These are phyloP conservation scores for Chaetomium sp. DNA, from an alignment of 2,329 filamentous ascomycete genomes.

Conservation along the genomic window DNA sequence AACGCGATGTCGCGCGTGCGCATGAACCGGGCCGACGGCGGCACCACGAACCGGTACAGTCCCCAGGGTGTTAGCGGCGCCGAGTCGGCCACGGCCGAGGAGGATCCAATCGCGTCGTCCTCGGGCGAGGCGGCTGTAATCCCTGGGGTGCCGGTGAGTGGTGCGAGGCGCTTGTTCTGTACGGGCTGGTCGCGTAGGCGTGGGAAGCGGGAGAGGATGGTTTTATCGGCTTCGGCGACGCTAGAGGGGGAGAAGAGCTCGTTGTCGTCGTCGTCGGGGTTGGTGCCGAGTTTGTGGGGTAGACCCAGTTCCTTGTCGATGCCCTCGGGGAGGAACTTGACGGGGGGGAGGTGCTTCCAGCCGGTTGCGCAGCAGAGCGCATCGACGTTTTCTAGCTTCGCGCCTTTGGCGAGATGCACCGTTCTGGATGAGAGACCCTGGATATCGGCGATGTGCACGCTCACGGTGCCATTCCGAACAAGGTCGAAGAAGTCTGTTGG, in stretches of 20 bases:
- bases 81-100: neutral
- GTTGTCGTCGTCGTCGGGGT: neutral
- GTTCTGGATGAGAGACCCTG: slow-evolving; percentile 31
- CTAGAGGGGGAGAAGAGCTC: slow-evolving; percentile 34
- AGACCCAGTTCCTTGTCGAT: slow-evolving; percentile 43
- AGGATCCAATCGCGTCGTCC: slow-evolving; percentile 24
- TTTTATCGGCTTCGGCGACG: slow-evolving; percentile 40
- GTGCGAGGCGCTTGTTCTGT: slow-evolving; percentile 39
- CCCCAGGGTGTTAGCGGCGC: slow-evolving; percentile 34
- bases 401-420: slow-evolving; percentile 46
- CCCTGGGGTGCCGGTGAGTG: slow-evolving; percentile 35
- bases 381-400: slow-evolving; percentile 38
- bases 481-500: slow-evolving; percentile 51
- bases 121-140: slow-evolving; percentile 24
- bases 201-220: slow-evolving; percentile 49
- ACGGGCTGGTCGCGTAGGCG: slow-evolving; percentile 45
- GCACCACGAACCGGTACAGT: slow-evolving; percentile 43
- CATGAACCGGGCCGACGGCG: slow-evolving; percentile 33
- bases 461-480: slow-evolving; percentile 44
- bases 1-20: slow-evolving; percentile 39
- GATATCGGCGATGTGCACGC: slow-evolving; percentile 48
- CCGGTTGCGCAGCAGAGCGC: slow-evolving; percentile 51
- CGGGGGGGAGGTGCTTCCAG: slow-evolving; percentile 47
- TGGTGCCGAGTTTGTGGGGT: slow-evolving; percentile 31
- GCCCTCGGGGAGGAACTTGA: slow-evolving; percentile 46